Base-by-base conservation (phyloP, 345 rosid genomes). In the Psidium friedrichsthalianum region DNA sequence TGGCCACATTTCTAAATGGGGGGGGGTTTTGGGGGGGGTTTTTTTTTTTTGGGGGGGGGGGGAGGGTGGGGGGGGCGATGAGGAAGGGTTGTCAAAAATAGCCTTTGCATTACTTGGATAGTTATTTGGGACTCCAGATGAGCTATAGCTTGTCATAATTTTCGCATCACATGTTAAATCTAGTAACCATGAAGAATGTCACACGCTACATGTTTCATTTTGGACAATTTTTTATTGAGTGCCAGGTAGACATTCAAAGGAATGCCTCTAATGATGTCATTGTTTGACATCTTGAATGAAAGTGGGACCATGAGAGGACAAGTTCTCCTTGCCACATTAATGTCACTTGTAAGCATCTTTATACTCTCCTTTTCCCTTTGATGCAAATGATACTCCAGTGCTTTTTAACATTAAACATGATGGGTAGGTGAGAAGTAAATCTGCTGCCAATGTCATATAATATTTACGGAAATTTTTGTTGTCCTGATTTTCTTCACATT, bases 221-320 rank as follows among this genome's bases (percentile, higher is more conserved):
- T 32, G 18, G 47, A 51, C 44, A 6, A 40, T 3, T 56, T 86
- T 85, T 80, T 54, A 12, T 86, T 55, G 24, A 25, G 78, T 83
- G 8, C 64, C 88, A 97, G 99, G 93, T 53, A 89, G 91, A n/a
- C 93, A 44, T 85, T 69, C 47, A 82, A 88, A 51, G 95, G 90
- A 85, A 55, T 91, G 85, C 95, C 95, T 58, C 85, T 95, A 85
- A 90, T 83, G 98, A 97, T 56, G 91, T 93, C 82, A 85, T 94
- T 81, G 83, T 88, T 88, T 64, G 89, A 87, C 87, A 93, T 95
- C 82, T 89, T 97, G 83, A 93, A 93, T 18, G 96, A 83, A 91
- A 91, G 11, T 96, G 99, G 99, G 95, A 97, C 91, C 98, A 97
- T 89, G 94, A 93, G 92, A 95, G 96, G 89, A 90, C 98, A 90